A percentile compares a stretch with the other conserved stretches of the same genome.
phyloP scores from a whole-genome alignment of 495 filamentous ascomycete genomes.

The Annulohypoxylon stygium region DNA sequence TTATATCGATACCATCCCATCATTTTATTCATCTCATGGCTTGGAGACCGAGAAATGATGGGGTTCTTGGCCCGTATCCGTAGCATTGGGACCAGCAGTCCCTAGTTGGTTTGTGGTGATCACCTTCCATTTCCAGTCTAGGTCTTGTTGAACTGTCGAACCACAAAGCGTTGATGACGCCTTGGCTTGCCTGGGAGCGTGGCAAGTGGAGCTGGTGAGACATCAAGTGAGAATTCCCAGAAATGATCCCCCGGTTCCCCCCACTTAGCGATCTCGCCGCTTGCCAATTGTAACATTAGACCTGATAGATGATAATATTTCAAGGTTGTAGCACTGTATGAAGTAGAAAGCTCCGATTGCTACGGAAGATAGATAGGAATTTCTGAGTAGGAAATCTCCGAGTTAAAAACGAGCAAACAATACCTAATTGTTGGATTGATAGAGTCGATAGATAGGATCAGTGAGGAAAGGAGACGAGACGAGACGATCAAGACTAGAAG shows the following conservation, averaged over 20 bases:
- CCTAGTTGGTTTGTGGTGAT: constrained; percentile 39
- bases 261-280: constrained; percentile 33
- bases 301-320: constrained; percentile 31
- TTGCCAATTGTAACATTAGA: constrained; percentile 38
- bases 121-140: constrained; percentile 45
- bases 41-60: constrained; percentile 17
- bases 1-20: constrained; percentile 7
- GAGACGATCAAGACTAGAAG: neutral
- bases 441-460: neutral
- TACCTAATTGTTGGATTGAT: constrained; percentile 17
- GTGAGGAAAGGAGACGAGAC: neutral
- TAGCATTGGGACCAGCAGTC: constrained; percentile 47
- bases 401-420: constrained; percentile 24
- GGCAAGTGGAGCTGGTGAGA: constrained; percentile 48
- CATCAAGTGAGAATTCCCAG: constrained; percentile 25
- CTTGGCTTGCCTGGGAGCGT: constrained; percentile 43
- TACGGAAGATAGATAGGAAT: constrained; percentile 10
- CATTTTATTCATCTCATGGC: constrained; percentile 15
- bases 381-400: constrained; percentile 22
- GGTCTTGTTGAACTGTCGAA: constrained; percentile 33
- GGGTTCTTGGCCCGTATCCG: constrained; percentile 42
- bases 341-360: constrained; percentile 36
- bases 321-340: constrained; percentile 22
- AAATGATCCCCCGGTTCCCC: constrained; percentile 22
- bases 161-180: constrained; percentile 28